These are phyloP conservation scores for Maudiozyma saulgeensis DNA, from an alignment of 805 yeast genomes.

Conservation along the genomic window DNA sequence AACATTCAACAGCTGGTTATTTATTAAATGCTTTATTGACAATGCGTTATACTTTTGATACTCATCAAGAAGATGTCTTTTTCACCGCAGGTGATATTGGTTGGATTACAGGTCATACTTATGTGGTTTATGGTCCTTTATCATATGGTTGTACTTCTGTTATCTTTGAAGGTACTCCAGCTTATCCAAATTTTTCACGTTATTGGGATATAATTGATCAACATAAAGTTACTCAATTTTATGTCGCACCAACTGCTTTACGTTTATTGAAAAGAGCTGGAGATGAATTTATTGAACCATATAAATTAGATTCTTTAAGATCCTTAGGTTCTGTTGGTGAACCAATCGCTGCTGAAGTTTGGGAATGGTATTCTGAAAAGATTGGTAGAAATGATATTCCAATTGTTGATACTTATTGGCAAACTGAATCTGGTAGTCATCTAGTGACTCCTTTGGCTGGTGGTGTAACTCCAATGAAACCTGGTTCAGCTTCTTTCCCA, in stretches of 20 bases:
- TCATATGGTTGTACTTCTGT: slow-evolving; percentile 67
- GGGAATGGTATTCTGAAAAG: slow-evolving; percentile 76
- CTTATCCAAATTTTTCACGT: slow-evolving; percentile 71
- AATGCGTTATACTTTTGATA: slow-evolving; percentile 67
- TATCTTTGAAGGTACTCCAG: slow-evolving; percentile 82
- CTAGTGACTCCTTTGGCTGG: slow-evolving; percentile 69
- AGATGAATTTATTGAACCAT: slow-evolving; percentile 47
- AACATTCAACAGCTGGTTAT: slow-evolving; percentile 74
- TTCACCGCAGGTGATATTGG: slow-evolving; percentile 89
- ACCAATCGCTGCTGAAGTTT: slow-evolving; percentile 75
- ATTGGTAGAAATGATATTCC: slow-evolving; percentile 64
- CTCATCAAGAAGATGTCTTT: slow-evolving; percentile 61
- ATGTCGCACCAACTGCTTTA: slow-evolving; percentile 78
- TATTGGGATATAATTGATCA: slow-evolving; percentile 70
- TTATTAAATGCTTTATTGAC: slow-evolving; percentile 64
- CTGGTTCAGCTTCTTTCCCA: slow-evolving; percentile 80
- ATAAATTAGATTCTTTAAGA: slow-evolving; percentile 56
- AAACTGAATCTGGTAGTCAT: slow-evolving; percentile 80
- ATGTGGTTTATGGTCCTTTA: slow-evolving; percentile 75
- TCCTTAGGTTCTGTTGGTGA: slow-evolving; percentile 78
- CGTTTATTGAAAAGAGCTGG: slow-evolving; percentile 72
- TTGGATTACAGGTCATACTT: slow-evolving; percentile 86
- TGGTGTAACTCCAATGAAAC: slow-evolving; percentile 69
- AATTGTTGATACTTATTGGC: slow-evolving; percentile 82
- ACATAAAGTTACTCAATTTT: slow-evolving; percentile 67